These are phyloP conservation scores for Candida peoriensis DNA, from an alignment of 805 yeast species.

Conservation along the genomic window DNA sequence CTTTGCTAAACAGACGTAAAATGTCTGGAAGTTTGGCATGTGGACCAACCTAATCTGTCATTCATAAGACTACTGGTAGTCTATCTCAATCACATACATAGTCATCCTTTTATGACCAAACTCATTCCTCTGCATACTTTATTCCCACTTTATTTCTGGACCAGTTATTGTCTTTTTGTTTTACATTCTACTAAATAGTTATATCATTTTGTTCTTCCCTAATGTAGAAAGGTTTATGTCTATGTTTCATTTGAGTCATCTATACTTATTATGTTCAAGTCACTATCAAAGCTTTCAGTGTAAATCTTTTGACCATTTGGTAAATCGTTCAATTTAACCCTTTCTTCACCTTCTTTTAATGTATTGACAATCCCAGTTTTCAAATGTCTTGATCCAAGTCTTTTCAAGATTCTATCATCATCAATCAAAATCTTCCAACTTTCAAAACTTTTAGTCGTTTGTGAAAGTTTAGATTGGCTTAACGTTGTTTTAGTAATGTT, in stretches of 20 bases:
- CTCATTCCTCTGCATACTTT: no score
- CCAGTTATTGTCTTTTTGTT: no score
- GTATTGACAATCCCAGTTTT: constrained; percentile 45
- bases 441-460: constrained; percentile 29
- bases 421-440: constrained; percentile 49
- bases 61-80: neutral
- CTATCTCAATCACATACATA: neutral
- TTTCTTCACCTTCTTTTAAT: constrained; percentile 44
- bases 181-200: no score
- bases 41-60: constrained; percentile 8
- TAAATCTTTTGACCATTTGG: constrained; percentile 47
- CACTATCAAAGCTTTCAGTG: constrained; percentile 21
- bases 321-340: constrained; percentile 54
- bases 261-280: constrained; percentile 21
- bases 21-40: constrained; percentile 13
- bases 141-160: no score
- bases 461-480: no score
- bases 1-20: constrained; percentile 24
- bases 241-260: constrained; percentile 22
- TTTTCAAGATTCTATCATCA: constrained; percentile 37
- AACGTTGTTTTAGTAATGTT: no score
- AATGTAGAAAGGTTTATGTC: no score
- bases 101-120: no score
- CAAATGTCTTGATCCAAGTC: constrained; percentile 67
- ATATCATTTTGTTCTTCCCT: no score